These are phyloP conservation scores for Bolboschoenoplectus hybrid DNA, from an alignment of 202 grass and related monocot genomes.

Conservation along the genomic window DNA sequence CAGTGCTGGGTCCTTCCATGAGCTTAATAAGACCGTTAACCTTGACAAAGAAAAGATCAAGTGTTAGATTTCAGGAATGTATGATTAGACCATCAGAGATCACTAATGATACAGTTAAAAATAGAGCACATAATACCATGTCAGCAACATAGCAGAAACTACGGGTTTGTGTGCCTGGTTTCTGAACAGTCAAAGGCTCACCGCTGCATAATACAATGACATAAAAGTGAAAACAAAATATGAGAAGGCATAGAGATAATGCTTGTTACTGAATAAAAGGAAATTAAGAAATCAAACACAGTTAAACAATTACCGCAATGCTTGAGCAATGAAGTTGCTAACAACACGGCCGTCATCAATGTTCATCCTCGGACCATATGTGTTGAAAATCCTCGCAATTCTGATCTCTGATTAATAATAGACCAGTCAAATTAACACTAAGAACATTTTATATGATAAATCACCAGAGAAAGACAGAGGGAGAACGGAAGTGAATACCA, in stretches of 20 bases:
- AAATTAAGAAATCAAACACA: conserved; percentile 26
- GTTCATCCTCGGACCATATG: conserved; percentile 99
- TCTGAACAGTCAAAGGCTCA: conserved; percentile 89
- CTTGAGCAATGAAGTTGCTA: conserved; percentile 99
- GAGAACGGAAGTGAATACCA: conserved; percentile 55
- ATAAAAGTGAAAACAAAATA: neutral
- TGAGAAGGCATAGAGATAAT: conserved; percentile 34
- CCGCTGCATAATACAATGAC: conserved; percentile 51
- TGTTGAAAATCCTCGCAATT: conserved; percentile 99
- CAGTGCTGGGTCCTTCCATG: conserved; percentile 93
- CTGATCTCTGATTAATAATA: conserved; percentile 72
- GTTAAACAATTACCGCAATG: conserved; percentile 66
- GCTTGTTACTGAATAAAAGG: neutral
- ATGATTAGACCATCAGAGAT: conserved; percentile 24
- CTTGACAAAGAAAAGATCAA: conserved; percentile 48
- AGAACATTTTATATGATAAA: neutral
- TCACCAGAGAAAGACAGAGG: conserved; percentile 23
- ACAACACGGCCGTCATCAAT: conserved; percentile 99
- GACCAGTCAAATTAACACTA: neutral
- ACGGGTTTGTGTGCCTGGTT: conserved; percentile 95
- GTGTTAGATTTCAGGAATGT: conserved; percentile 6
- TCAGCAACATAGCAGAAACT: conserved; percentile 99
- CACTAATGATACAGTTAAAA: neutral
- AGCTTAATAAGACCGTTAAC: conserved; percentile 98
- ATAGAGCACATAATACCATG: conserved; percentile 60